Conservation (phyloP, 2,329 filamentous ascomycete species). For the Clonostachys rhizophaga region DNA sequence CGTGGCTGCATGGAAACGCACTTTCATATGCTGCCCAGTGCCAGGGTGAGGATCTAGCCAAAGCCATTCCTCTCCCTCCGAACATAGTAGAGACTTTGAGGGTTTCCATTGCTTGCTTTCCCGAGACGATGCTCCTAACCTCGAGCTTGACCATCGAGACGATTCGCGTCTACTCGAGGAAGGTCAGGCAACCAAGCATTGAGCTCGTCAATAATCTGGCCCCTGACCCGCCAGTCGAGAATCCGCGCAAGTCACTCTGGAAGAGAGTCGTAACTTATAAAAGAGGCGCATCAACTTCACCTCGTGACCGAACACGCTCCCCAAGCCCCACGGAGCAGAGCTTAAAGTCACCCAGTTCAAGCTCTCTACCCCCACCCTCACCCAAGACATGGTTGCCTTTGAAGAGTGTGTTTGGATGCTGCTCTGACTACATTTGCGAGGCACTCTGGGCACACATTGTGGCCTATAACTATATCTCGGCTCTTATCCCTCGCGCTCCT, state of each 20-base stretch:
- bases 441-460: conserved; percentile 55
- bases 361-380: conserved; percentile 1
- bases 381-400: conserved; percentile 32
- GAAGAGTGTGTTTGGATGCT: conserved; percentile 45
- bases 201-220: conserved; percentile 13
- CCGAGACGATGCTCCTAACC: conserved; percentile 53
- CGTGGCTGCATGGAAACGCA: conserved; percentile 24
- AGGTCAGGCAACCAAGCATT: conserved; percentile 35
- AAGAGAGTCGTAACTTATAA: conserved; percentile 24
- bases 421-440: conserved; percentile 51
- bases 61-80: conserved; percentile 42
- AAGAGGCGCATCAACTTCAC: conserved; percentile 1
- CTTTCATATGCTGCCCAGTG: conserved; percentile 19
- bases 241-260: conserved; percentile 24
- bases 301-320: not conserved
- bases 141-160: conserved; percentile 52
- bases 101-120: conserved; percentile 51
- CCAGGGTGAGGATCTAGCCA: conserved; percentile 26
- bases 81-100: conserved; percentile 49
- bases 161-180: conserved; percentile 50
- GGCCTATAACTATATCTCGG: conserved; percentile 52
- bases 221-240: conserved; percentile 6
- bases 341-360: not conserved
- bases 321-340: not conserved
- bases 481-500: conserved; percentile 16